Evolutionary conservation across 2,329 filamentous ascomycete species (phyloP), one percentile per base, ranked within the genome.

Genomic region (Penicillium sp.): DNA sequence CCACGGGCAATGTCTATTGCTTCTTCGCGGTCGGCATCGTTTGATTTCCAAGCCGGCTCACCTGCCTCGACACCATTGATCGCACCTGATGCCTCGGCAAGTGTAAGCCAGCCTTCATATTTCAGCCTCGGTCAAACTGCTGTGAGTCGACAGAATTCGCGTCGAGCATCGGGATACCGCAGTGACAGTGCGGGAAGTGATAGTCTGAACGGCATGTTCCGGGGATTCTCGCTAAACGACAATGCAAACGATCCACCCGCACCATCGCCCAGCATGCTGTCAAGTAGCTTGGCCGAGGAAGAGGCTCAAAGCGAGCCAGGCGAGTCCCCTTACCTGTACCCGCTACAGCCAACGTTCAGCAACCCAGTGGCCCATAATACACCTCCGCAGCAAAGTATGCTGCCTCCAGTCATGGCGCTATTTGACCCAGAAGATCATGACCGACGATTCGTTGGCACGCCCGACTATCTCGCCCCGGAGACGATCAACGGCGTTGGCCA

Each of bases 401-500:
- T 95, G 77, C 92, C 92, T 15, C 88, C 89, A 3, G 89, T 92
- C 31, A 82, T 85, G 86, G 86, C 90, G 2, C 71, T 98, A 3
- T 98, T 96, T 57, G 89, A 96, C 55, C 92, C 92, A 0, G 84
- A 95, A 57, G 92, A 98, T 56, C 93, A 81, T 44, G 90, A 86
- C 58, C 80, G 92, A 37, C 82, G 87, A 26, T 98, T 98, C 54
- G 92, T 98, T 6, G 92, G 92, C 20, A 98, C 92, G 0, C 92
- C 92, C 0, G 92, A 98, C 62, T 98, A 98, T 59, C 76, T 98
- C 10, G 92, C 92, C 0, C 92, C 92, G 0, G 93, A 98, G 61
- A 98, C 93, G 0, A 94, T 98, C 58, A 89, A 87, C 49, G 92
- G 93, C 33, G 81, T 88, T 50, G 88, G 90, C 1, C 92, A 98